Percentiles rank a stretch among this genome's conserved stretches.
These are phyloP conservation scores for Termitomyces sp. DNA, from an alignment of 768 basidiomycete genomes.

Conservation along the genomic window DNA sequence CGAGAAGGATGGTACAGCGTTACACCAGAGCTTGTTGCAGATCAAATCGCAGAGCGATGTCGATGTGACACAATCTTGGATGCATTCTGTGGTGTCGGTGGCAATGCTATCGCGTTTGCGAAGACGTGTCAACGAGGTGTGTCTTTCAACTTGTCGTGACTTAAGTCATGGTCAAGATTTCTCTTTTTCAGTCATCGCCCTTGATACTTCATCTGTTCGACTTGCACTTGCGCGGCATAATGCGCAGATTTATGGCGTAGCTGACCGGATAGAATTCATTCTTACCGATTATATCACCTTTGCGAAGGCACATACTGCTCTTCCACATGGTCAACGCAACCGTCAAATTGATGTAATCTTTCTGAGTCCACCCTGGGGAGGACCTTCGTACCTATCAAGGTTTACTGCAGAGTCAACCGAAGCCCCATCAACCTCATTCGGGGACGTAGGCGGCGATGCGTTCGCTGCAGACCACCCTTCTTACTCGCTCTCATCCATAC, in stretches of 20 bases:
- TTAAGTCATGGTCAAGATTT: not conserved
- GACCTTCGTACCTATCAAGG: constrained; percentile 61
- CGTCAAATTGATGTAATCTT: constrained; percentile 85
- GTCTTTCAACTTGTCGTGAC: constrained; percentile 15
- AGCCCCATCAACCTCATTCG: constrained; percentile 5
- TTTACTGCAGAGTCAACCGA: constrained; percentile 12
- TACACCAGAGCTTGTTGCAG: constrained; percentile 89
- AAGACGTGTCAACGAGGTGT: constrained; percentile 90
- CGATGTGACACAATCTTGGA: constrained; percentile 81
- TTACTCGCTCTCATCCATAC: constrained; percentile 67
- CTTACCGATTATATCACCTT: constrained; percentile 82
- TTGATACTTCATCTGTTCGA: constrained; percentile 82
- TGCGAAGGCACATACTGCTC: constrained; percentile 43
- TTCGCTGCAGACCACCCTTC: constrained; percentile 34
- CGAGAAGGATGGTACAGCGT: constrained; percentile 98
- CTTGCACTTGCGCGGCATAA: constrained; percentile 91
- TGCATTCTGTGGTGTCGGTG: constrained; percentile 97
- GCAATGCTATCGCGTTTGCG: constrained; percentile 96
- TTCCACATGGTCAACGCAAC: constrained; percentile 14
- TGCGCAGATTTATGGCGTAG: constrained; percentile 89
- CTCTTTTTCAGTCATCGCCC: constrained; percentile 69
- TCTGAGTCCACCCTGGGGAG: constrained; percentile 95
- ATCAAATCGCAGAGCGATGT: constrained; percentile 91
- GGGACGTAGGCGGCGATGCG: not conserved
- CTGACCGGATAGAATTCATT: constrained; percentile 92